Evolutionary conservation across 345 rosid genomes (phyloP).

Genomic region (Gossypium sturtianum): DNA sequence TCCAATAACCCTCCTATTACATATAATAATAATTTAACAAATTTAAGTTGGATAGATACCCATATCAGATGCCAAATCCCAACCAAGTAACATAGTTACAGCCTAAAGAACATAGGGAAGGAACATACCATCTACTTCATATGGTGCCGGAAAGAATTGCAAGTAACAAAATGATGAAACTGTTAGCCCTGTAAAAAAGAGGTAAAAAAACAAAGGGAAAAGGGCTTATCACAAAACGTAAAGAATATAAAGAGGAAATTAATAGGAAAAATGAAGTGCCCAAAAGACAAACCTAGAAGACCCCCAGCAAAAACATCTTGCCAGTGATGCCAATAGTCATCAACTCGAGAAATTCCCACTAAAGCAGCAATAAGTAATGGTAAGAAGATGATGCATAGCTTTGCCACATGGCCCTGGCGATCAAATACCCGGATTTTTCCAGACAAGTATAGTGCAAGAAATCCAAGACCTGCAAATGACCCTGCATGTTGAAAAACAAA

Average conservation of each 20-base stretch:
- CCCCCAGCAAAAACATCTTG: constrained; percentile 94
- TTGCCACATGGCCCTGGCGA: constrained; percentile 80
- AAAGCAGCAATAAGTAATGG: constrained; percentile 77
- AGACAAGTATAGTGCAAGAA: constrained; percentile 62
- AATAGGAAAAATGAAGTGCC: neutral
- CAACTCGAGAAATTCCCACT: constrained; percentile 81
- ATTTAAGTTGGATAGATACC: neutral
- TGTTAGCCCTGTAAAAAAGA: constrained; percentile 38
- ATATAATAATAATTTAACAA: neutral
- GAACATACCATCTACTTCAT: constrained; percentile 53
- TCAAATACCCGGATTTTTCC: constrained; percentile 80
- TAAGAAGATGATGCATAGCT: constrained; percentile 68
- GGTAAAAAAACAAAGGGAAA: constrained; percentile 10
- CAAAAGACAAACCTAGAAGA: constrained; percentile 44
- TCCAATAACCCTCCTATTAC: neutral
- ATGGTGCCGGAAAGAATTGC: constrained; percentile 76
- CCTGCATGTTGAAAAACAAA: constrained; percentile 48
- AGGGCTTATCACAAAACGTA: neutral
- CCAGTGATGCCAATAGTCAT: constrained; percentile 99
- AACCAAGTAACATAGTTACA: neutral
- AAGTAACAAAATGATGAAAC: constrained; percentile 65
- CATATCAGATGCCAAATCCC: neutral
- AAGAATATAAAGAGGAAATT: neutral
- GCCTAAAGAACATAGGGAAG: neutral
- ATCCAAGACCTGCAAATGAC: constrained; percentile 86